Base-by-base conservation (phyloP, 2,329 filamentous ascomycete species). In the Dothistroma pini region DNA sequence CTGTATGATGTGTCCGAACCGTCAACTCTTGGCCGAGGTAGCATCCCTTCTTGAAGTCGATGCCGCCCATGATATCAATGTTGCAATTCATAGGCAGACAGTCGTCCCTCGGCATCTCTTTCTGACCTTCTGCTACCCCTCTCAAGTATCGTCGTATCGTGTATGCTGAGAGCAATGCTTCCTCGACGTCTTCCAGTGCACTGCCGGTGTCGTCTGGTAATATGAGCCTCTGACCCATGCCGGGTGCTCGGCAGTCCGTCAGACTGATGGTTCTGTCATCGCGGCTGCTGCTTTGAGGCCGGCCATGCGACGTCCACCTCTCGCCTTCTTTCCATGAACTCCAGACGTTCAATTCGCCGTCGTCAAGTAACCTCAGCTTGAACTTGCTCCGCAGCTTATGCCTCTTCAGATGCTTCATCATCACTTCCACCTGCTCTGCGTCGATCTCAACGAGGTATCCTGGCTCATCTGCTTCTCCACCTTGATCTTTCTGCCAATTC, bases 21-120 rank as follows among this genome's bases (percentile, higher is more conserved):
- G 95, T 97, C 65, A 99, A 83, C 76, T 99, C 95, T 77, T 99
- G 95, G 0, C 95, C 95, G 8, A 97, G 86, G 75, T 99, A 99
- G 77, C 95, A 99, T 8, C 95, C 95, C 79, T 99, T 99, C 72
- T 86, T 86, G 79, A 95, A 99, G 76, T 97, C 91, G 67, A 99
- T 88, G 29, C 86, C 95, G 53, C 85, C 84, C 83, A 90, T 90
- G 62, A 90, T 78, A 76, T 99, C 95, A 74, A 97, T 83, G 74
- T 97, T 97, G 72, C 83, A 88, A 76, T 97, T 93, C 75, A 93
- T 88, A 0, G 95, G 93, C 58, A 99, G 80, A 0, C 91, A 87
- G 19, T 83, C 79, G 66, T 89, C 89, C 61, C 82, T 78, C 7
- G 85, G 74, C 21, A 99, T 87, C 79, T 99, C 95, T 16, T 78